Conservation (phyloP, 2,329 filamentous ascomycete species). For the Fusarium musae region DNA sequence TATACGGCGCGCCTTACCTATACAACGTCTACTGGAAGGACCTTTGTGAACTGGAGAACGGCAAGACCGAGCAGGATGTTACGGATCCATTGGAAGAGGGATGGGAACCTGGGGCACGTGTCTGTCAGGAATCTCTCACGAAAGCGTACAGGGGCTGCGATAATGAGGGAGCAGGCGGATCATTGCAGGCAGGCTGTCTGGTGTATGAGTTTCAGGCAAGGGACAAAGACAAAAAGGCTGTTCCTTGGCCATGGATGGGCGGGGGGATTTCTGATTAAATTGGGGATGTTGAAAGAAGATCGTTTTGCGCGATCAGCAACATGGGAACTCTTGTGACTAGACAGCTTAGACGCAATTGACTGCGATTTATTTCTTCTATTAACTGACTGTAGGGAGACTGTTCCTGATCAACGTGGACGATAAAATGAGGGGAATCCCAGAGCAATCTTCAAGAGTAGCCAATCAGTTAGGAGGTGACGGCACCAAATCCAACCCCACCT, state of each 20-base stretch:
- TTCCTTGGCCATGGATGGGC: too few relatives aligned
- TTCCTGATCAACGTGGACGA: too few relatives aligned
- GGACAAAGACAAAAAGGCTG: neutral
- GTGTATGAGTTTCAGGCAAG: neutral
- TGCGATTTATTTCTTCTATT: too few relatives aligned
- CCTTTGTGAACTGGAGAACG: neutral
- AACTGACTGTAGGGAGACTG: too few relatives aligned
- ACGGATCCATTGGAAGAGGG: neutral
- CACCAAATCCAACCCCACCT: neutral
- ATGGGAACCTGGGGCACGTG: accelerated
- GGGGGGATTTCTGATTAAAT: too few relatives aligned
- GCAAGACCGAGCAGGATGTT: neutral
- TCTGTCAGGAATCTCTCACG: neutral
- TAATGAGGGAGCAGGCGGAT: neutral
- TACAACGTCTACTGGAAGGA: neutral
- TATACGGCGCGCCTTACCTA: neutral
- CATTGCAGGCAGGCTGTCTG: neutral
- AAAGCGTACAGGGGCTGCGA: neutral
- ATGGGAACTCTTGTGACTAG: too few relatives aligned
- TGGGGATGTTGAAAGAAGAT: too few relatives aligned
- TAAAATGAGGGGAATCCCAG: neutral
- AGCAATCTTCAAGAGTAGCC: neutral
- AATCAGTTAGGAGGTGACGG: neutral
- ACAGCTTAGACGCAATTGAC: too few relatives aligned
- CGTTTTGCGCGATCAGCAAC: too few relatives aligned